These are phyloP conservation scores for Bacidia rubella DNA, from an alignment of 495 filamentous ascomycete species.

Conservation along the genomic window DNA sequence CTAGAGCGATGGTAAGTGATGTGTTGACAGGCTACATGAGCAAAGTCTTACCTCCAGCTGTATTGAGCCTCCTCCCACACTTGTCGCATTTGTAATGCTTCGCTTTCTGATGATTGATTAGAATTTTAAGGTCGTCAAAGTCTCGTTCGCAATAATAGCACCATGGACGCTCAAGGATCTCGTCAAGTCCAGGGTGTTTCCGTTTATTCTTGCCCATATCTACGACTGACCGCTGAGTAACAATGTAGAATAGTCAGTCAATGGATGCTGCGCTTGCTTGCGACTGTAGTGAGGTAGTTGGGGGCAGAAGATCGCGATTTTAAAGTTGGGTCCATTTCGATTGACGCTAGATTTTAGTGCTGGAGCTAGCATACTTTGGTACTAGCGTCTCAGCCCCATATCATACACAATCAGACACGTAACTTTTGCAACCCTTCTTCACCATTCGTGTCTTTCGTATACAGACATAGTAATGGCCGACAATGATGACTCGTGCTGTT, in stretches of 20 bases:
- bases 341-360: background rate
- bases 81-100: slow-evolving; percentile 96
- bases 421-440: too few species aligned
- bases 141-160: slow-evolving; percentile 99
- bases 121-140: slow-evolving; percentile 91
- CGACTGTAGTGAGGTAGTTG: background rate
- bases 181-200: slow-evolving; percentile 70
- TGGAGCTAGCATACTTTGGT: too few species aligned
- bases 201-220: slow-evolving; percentile 70
- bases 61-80: slow-evolving; percentile 79
- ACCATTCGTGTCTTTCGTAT: too few species aligned
- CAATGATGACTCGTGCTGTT: too few species aligned
- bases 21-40: background rate
- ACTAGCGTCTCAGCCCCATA: too few species aligned
- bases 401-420: too few species aligned
- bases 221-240: background rate
- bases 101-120: slow-evolving; percentile 92
- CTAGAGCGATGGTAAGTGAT: slow-evolving; percentile 32
- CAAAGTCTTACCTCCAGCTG: slow-evolving; percentile 70
- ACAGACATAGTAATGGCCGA: too few species aligned
- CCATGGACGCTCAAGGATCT: slow-evolving; percentile 78
- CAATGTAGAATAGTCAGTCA: background rate
- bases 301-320: background rate
- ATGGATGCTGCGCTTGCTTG: background rate
- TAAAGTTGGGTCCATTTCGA: background rate